Conservation (phyloP, 2,329 filamentous ascomycete genomes). For the Paramyrothecium roridum region DNA sequence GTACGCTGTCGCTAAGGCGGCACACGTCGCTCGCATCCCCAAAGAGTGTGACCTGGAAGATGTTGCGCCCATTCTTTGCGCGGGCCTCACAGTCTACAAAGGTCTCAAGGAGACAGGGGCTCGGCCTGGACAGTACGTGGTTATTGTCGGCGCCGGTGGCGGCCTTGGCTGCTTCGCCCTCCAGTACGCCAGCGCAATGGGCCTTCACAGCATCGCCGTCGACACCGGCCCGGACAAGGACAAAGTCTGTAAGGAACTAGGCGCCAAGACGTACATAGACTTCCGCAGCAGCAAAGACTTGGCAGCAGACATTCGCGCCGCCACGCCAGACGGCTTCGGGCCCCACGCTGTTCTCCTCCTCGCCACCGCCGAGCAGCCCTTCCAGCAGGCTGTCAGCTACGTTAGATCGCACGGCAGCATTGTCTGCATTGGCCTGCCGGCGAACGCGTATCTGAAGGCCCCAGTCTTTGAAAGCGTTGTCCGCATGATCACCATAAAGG, state of each 20-base stretch:
- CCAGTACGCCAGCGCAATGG: slow-evolving; percentile 88
- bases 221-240: slow-evolving; percentile 80
- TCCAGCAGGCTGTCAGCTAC: slow-evolving; percentile 86
- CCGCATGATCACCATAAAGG: slow-evolving; percentile 83
- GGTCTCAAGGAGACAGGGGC: slow-evolving; percentile 75
- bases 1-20: slow-evolving; percentile 79
- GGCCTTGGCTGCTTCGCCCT: slow-evolving; percentile 72
- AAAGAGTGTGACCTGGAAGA: slow-evolving; percentile 70
- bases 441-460: slow-evolving; percentile 73
- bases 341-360: slow-evolving; percentile 83
- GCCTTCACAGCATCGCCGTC: slow-evolving; percentile 71
- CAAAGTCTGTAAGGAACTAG: slow-evolving; percentile 65
- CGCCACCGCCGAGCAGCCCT: slow-evolving; percentile 81
- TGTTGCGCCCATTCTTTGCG: slow-evolving; percentile 76
- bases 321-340: slow-evolving; percentile 72
- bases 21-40: slow-evolving; percentile 74
- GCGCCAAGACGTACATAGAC: slow-evolving; percentile 71
- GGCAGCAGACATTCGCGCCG: slow-evolving; percentile 74
- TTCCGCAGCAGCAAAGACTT: slow-evolving; percentile 71
- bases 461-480: slow-evolving; percentile 85
- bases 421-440: slow-evolving; percentile 81
- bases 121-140: slow-evolving; percentile 69
- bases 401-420: slow-evolving; percentile 76
- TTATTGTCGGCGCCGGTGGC: slow-evolving; percentile 79
- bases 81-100: slow-evolving; percentile 82